A percentile compares a stretch with the other conserved stretches of the same genome.
Evolutionary conservation across 768 basidiomycete species (phyloP).

Genomic region (Rhodocollybia butyracea): DNA sequence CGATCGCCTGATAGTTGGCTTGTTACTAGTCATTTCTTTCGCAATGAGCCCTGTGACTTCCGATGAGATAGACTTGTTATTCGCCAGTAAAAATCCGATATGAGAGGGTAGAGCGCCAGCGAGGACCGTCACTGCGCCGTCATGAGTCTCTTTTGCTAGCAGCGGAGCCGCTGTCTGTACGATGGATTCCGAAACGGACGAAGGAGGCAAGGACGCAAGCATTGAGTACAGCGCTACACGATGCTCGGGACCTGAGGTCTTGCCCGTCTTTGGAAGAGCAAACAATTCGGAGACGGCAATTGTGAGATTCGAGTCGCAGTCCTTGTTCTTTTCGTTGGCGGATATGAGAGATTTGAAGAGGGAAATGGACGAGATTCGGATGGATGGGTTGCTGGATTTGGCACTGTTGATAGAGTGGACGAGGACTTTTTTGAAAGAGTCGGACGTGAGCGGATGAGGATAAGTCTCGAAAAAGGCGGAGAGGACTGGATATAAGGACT

Average conservation of each 20-base stretch:
- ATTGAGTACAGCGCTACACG: slow-evolving; percentile 79
- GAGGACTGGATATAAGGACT: slow-evolving; percentile 40
- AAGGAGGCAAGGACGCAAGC: slow-evolving; percentile 53
- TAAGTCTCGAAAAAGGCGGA: slow-evolving; percentile 57
- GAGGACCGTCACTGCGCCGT: slow-evolving; percentile 55
- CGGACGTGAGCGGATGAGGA: slow-evolving; percentile 42
- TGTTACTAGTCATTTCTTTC: slow-evolving; percentile 71
- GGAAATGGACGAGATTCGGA: slow-evolving; percentile 51
- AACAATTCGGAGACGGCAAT: slow-evolving; percentile 63
- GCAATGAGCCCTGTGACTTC: slow-evolving; percentile 45
- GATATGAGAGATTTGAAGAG: slow-evolving; percentile 54
- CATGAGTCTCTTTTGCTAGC: slow-evolving; percentile 75
- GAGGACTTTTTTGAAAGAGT: slow-evolving; percentile 52
- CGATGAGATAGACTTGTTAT: slow-evolving; percentile 36
- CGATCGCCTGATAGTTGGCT: slow-evolving; percentile 56
- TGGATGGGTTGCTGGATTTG: slow-evolving; percentile 68
- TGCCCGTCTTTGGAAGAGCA: slow-evolving; percentile 74
- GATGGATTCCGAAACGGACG: slow-evolving; percentile 36
- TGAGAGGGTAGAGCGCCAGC: slow-evolving; percentile 56
- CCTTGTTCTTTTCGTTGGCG: slow-evolving; percentile 16
- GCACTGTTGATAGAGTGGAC: slow-evolving; percentile 60
- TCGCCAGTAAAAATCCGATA: slow-evolving; percentile 49
- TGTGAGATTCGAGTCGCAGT: slow-evolving; percentile 31
- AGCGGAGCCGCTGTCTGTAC: slow-evolving; percentile 43
- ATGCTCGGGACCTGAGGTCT: slow-evolving; percentile 86